phyloP scores from a whole-genome alignment of 2,329 filamentous ascomycete species.

The Dothideomycetes sp. region DNA sequence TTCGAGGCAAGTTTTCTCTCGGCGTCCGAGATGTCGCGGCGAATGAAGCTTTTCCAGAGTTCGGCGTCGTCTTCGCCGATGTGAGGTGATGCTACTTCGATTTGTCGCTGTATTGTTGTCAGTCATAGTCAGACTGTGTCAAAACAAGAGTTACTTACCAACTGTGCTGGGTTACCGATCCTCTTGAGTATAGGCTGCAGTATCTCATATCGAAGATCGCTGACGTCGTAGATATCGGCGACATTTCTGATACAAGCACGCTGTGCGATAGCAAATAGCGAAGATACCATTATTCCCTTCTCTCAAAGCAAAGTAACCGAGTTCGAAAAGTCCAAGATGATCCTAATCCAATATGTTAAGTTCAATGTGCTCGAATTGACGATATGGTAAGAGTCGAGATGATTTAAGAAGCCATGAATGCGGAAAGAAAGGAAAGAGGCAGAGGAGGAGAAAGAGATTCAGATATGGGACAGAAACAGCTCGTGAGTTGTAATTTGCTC shows the following conservation, averaged over 20 bases:
- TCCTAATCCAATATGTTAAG: background rate
- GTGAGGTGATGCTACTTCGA: constrained; percentile 71
- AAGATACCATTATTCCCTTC: constrained; percentile 21
- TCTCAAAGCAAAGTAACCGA: no score
- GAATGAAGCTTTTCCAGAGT: constrained; percentile 72
- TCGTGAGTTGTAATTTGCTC: no score
- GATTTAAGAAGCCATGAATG: background rate
- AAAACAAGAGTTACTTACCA: constrained; percentile 30
- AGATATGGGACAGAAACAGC: no score
- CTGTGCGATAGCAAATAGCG: constrained; percentile 32
- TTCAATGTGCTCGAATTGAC: background rate
- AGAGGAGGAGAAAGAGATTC: background rate
- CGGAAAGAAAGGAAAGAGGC: background rate
- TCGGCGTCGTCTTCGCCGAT: constrained; percentile 60
- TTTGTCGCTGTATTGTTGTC: constrained; percentile 28
- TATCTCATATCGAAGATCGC: constrained; percentile 58
- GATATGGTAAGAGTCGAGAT: background rate
- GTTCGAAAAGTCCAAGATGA: background rate
- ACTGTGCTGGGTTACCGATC: constrained; percentile 63
- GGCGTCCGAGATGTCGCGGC: constrained; percentile 62
- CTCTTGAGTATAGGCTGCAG: constrained; percentile 60
- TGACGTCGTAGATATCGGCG: constrained; percentile 54
- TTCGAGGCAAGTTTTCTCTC: constrained; percentile 48
- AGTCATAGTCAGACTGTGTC: background rate
- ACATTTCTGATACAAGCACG: constrained; percentile 34